phyloP scores from a whole-genome alignment of 257 asterid species.

The Striga asiatica region DNA sequence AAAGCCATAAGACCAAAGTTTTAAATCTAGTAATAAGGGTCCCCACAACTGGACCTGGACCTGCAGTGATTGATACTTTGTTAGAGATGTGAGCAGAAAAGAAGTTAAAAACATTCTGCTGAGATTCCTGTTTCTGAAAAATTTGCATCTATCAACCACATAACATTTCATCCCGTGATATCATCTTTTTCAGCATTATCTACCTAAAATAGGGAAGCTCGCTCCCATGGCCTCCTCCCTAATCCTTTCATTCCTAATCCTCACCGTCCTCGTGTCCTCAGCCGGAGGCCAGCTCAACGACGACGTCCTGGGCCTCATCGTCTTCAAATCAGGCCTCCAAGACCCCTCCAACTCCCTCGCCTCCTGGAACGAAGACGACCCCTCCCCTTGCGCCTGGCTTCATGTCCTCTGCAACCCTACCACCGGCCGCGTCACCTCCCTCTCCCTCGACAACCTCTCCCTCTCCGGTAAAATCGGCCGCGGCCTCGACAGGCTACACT shows the following conservation, averaged over 20 bases:
- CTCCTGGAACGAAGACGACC: slow-evolving; percentile 77
- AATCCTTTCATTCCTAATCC: too few relatives aligned
- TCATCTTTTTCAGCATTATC: too few relatives aligned
- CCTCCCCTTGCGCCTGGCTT: slow-evolving; percentile 75
- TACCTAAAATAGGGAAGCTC: too few relatives aligned
- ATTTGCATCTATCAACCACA: too few relatives aligned
- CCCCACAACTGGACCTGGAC: slow-evolving; percentile 13
- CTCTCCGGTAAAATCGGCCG: slow-evolving; percentile 75
- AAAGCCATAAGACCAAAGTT: too few relatives aligned
- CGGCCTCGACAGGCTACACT: slow-evolving; percentile 58
- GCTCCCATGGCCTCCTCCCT: slow-evolving; percentile 17
- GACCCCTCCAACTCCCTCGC: slow-evolving; percentile 38
- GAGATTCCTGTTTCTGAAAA: slow-evolving; percentile 19
- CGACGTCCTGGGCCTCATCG: slow-evolving; percentile 85
- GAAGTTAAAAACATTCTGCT: slow-evolving; percentile 30
- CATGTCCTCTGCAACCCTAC: slow-evolving; percentile 50
- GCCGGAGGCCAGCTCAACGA: slow-evolving; percentile 66
- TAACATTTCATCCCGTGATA: too few relatives aligned
- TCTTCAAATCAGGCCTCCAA: slow-evolving; percentile 55
- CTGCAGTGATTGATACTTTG: too few relatives aligned
- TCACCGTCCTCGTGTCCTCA: too few relatives aligned
- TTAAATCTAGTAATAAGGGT: background rate
- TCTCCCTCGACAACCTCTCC: slow-evolving; percentile 43
- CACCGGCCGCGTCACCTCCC: slow-evolving; percentile 42
- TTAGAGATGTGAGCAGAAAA: background rate